Evolutionary conservation across 129 eudicot species (phyloP), one percentile per base, ranked within the genome.

Genomic region (Oenanthe sinensis): DNA sequence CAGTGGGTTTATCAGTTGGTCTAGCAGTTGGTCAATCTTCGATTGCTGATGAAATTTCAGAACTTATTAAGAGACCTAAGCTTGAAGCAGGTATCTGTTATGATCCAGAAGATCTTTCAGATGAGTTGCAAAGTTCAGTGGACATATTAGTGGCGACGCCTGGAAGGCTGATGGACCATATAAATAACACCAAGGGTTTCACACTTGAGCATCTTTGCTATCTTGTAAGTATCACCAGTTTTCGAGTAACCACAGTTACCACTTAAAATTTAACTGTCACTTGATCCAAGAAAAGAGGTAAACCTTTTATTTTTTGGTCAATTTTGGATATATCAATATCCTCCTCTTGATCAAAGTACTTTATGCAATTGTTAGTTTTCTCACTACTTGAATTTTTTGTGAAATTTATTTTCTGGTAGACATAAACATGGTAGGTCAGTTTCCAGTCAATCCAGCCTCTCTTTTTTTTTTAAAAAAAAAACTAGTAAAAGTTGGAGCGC

Each of bases 21-120:
- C 85, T 91, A 81, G 98, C 96, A 44, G 98, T 93, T 46, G 98
- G 98, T 16, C 98, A 91, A 79, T 93, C 98, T 77, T 93, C 97
- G n/a, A 88, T 93, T 82, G 81, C 98, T 67, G 98, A 91, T 33
- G 98, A 91, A 82, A 88, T 91, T 54, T 84, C 93, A 54, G 77
- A 77, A 85, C 96, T 93, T 45, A 83, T 91, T 24, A 82, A 87
- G 84, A 89, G 87, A 81, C 96, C 97, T 1, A 91, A 79, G 72
- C 52, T 80, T 71, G 96, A 87, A 75, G 81, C 92, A 71, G 91
- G 96, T 47, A 79, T 88, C 14, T 91, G 91, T 81, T 91, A 79
- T 81, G 97, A 89, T 42, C 88, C 92, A 69, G 93, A 87, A 50
- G 87, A 84, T 83, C 81, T 74, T 65, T 60, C 81, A 15, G 75